Evolutionary conservation across 345 rosid genomes (phyloP).

Genomic region (Aurinia saxatilis): DNA sequence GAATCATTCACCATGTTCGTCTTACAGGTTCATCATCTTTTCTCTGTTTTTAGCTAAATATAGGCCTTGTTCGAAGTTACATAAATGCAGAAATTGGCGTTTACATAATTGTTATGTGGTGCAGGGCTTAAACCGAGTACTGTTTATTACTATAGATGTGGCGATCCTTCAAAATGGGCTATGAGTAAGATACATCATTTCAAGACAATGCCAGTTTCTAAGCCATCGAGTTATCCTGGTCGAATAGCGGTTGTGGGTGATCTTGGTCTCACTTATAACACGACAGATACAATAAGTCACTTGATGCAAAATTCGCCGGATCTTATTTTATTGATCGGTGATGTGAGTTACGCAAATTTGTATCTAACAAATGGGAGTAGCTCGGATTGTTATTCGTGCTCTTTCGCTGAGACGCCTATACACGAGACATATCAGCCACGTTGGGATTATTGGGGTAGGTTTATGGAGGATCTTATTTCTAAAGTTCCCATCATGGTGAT

Average conservation of each 20-base stretch:
- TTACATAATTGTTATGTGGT: too few species aligned
- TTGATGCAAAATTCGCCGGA: conserved; percentile 56
- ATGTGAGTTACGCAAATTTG: conserved; percentile 63
- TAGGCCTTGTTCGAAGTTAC: too few species aligned
- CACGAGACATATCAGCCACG: conserved; percentile 86
- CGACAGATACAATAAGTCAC: conserved; percentile 58
- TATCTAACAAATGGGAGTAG: conserved; percentile 81
- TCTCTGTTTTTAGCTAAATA: not conserved
- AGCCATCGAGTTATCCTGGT: conserved; percentile 49
- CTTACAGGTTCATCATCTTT: conserved; percentile 41
- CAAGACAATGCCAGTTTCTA: conserved; percentile 60
- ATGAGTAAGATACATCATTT: conserved; percentile 54
- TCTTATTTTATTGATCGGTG: conserved; percentile 64
- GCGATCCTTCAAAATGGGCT: conserved; percentile 60
- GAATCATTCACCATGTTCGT: conserved; percentile 90
- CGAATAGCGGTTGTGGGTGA: conserved; percentile 70
- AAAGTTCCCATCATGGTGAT: conserved; percentile 77
- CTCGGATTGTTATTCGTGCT: conserved; percentile 61
- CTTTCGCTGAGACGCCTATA: conserved; percentile 50
- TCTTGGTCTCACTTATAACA: conserved; percentile 78
- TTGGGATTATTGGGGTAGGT: conserved; percentile 95
- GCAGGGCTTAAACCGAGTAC: conserved; percentile 65
- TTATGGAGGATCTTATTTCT: conserved; percentile 66
- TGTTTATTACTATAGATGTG: conserved; percentile 73
- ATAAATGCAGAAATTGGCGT: too few species aligned